A percentile compares a stretch with the other conserved stretches of the same genome.
Conservation (phyloP, 768 basidiomycete genomes). For the Russula sp. region DNA sequence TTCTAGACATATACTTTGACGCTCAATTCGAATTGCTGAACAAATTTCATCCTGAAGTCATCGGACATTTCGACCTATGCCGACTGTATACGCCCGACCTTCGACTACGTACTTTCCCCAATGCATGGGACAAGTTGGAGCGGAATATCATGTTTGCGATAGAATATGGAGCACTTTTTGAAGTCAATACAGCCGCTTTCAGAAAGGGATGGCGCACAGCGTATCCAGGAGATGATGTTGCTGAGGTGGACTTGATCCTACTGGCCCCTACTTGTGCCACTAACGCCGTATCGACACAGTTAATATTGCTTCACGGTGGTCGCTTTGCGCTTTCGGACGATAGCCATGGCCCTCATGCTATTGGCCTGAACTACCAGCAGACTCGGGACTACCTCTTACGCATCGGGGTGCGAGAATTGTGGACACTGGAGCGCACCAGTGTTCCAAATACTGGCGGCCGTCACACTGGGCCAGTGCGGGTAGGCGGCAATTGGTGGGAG, state of each 20-base stretch:
- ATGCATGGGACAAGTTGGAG: constrained; percentile 61
- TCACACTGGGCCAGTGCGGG: constrained; percentile 42
- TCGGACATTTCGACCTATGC: constrained; percentile 94
- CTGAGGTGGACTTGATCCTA: constrained; percentile 51
- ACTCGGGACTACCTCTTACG: constrained; percentile 61
- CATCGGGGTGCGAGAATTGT: constrained; percentile 60
- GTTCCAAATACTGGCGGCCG: constrained; percentile 49
- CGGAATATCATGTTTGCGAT: constrained; percentile 74
- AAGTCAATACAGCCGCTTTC: constrained; percentile 89
- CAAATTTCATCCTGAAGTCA: constrained; percentile 76
- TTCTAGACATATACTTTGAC: constrained; percentile 78
- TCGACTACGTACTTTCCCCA: constrained; percentile 52
- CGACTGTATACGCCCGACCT: constrained; percentile 74
- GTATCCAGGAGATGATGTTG: constrained; percentile 79
- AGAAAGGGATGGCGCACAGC: constrained; percentile 84
- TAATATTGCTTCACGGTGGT: constrained; percentile 66
- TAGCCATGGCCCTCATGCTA: constrained; percentile 85
- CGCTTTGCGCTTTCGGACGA: constrained; percentile 90
- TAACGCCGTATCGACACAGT: constrained; percentile 42
- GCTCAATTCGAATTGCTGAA: constrained; percentile 70
- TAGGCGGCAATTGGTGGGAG: constrained; percentile 55
- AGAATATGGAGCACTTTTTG: constrained; percentile 86
- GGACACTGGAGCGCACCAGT: constrained; percentile 51
- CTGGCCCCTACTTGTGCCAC: constrained; percentile 20
- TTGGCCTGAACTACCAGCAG: constrained; percentile 80